Evolutionary conservation across 495 filamentous ascomycete genomes (phyloP), one percentile per base, ranked within the genome.

Genomic region (Neurospora sp.): DNA sequence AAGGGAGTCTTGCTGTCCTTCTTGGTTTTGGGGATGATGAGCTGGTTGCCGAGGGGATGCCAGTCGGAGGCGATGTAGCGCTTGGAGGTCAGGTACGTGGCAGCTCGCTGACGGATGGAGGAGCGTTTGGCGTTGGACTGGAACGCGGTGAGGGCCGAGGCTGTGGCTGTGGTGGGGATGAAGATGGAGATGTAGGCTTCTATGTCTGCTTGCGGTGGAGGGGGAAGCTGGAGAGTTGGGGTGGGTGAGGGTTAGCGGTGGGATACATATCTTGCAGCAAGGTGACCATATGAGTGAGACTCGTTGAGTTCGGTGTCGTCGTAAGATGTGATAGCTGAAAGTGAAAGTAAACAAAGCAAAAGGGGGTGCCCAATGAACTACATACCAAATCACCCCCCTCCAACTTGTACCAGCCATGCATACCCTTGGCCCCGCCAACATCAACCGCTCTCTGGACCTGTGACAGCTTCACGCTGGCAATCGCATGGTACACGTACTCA

Each of bases 181-280:
- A 91, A 91, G 77, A 92, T 82, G 54, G 82, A 79, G n/a, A 85
- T 86, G 81, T 91, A 92, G 38, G 88, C 83, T 23, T 79, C 76
- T 41, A 88, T 85, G 77, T 92, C 89, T 38, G 82, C 70, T 16
- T 75, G 74, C 0, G 86, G 79, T 3, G 86, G 88, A 20, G 85
- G 82, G 1, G 79, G 76, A 76, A 82, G 86, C 78, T 82, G 48
- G 20, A 59, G 20, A 14, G 48, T 59, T 27, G 23, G 5, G 23
- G 71, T 75, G 69, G 44, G 76, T 72, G 76, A 71, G 71, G 9
- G 38, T 72, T 73, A 75, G 70, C 20, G 38, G 27, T 11, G 39
- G 39, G 70, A 54, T 20, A 72, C 14, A 27, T 59, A 39, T 35
- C 16, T 40, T 44, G 35, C 37, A 14, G 27, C 27, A 27, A 16